phyloP scores from a whole-genome alignment of 1,284 basidiomycete genomes.

The Thecaphora thlaspeos region DNA sequence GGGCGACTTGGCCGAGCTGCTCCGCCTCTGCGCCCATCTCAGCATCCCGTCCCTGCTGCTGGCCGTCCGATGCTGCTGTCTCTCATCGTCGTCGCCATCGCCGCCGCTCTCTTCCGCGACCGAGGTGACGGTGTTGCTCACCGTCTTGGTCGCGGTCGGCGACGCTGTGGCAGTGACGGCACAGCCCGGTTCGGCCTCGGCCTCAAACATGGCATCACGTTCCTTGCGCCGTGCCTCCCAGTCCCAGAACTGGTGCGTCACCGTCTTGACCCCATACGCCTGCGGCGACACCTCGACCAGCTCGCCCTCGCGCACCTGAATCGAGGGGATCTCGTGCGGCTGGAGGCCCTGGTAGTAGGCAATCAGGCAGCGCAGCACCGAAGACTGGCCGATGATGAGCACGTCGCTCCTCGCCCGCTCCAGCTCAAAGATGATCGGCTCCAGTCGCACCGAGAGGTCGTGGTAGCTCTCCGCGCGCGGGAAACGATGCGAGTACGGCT shows the following conservation, averaged over 20 bases:
- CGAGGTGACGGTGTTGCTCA: too few species aligned
- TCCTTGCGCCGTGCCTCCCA: conserved; percentile 41
- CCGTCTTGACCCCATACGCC: conserved; percentile 55
- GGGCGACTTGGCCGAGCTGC: conserved; percentile 24
- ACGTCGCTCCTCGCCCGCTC: conserved; percentile 75
- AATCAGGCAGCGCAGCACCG: conserved; percentile 90
- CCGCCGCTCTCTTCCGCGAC: too few species aligned
- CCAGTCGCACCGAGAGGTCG: conserved; percentile 66
- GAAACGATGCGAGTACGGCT: conserved; percentile 84
- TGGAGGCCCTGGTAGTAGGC: conserved; percentile 74
- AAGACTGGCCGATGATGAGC: conserved; percentile 71
- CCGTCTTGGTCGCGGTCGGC: not conserved
- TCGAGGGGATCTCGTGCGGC: conserved; percentile 93
- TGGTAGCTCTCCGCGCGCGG: conserved; percentile 71
- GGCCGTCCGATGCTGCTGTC: not conserved
- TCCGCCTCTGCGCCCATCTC: conserved; percentile 24
- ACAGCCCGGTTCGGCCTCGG: conserved; percentile 6
- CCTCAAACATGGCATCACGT: conserved; percentile 44
- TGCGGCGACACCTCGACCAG: conserved; percentile 53
- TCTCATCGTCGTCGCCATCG: not conserved
- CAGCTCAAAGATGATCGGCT: conserved; percentile 78
- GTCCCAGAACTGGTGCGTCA: conserved; percentile 52
- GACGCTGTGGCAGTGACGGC: conserved; percentile 1
- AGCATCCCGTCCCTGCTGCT: conserved; percentile 2
- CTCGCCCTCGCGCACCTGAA: conserved; percentile 68